A percentile compares a stretch with the other conserved stretches of the same genome.
phyloP scores from a whole-genome alignment of 306 rosid species.

The Quillaja saponaria region DNA sequence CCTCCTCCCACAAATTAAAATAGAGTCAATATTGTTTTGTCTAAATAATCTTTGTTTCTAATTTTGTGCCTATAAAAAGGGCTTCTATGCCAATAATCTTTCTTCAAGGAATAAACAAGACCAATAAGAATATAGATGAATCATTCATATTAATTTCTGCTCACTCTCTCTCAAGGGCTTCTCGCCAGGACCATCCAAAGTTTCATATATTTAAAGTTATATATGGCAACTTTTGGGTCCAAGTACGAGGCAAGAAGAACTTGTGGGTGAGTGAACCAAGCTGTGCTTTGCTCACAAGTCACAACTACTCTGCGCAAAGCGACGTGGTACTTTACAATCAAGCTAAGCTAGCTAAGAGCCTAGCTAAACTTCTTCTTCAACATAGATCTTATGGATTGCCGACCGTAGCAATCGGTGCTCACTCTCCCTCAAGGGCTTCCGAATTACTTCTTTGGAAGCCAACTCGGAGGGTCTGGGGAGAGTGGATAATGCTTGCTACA shows the following conservation, averaged over 20 bases:
- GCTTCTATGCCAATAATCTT: slow-evolving; percentile 30
- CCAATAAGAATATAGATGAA: not conserved
- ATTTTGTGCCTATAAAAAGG: slow-evolving; percentile 23
- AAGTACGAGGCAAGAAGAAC: not conserved
- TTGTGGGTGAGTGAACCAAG: not conserved
- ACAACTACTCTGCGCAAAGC: too few relatives aligned
- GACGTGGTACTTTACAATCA: too few relatives aligned
- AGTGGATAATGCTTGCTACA: slow-evolving; percentile 11
- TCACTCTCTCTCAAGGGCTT: slow-evolving; percentile 23
- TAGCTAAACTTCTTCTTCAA: too few relatives aligned
- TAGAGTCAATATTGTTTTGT: too few relatives aligned
- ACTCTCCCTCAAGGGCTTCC: slow-evolving; percentile 29
- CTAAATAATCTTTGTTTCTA: not conserved
- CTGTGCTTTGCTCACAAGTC: not conserved
- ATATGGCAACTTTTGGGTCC: not conserved
- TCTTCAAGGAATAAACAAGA: slow-evolving; percentile 5
- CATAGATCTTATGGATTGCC: too few relatives aligned
- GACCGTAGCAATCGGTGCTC: not conserved
- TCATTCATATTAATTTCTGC: slow-evolving; percentile 29
- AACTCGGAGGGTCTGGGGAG: slow-evolving; percentile 3
- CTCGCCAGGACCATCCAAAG: not conserved
- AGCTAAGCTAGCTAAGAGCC: too few relatives aligned
- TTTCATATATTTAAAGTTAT: not conserved
- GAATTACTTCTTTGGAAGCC: not conserved
- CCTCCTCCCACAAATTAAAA: not conserved